Base-by-base conservation (phyloP, 805 yeast genomes). In the Schwanniomyces occidentalis region DNA sequence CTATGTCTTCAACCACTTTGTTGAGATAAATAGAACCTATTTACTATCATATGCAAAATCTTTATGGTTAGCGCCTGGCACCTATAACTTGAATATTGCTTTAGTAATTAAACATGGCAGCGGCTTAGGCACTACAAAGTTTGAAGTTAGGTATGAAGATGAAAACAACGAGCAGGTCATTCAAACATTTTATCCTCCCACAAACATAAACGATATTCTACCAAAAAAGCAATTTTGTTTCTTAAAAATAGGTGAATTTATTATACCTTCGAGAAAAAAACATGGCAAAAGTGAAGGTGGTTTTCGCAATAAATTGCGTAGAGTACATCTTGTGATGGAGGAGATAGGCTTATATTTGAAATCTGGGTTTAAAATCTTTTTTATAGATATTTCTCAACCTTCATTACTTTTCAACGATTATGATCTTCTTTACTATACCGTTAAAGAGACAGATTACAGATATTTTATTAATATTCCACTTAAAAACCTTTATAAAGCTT, bases 41-140 rank as follows among this genome's bases (percentile, higher is more conserved):
- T 51, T 73, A 18, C 58, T 75, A 12, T 71, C 75, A 13, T 74
- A 70, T 40, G 45, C 58, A 9, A 75, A 75, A 40, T 51, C 58
- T 1, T 48, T 75, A 5, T 67, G 73, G 64, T 49, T 76, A 14
- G 54, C 75, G 1, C 72, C 75, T 0, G 82, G 78, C 3, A 48
- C 51, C 9, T 76, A 76, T 49, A 75, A 75, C 42, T 49, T 76
- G 18, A 68, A 75, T 27, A 66, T 75, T 32, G 82, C 78, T 0
- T 49, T 76, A 16, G 72, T 75, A 5, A 58, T 76, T n/a, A 73
- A 74, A 33, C 70, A 72, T 40, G 76, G 75, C 1, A 59, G 65
- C 34, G 85, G 85, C 0, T 52, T 80, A 17, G 83, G 82, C 2
- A 77, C 82, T 10, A 75, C 80, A 12, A 69, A 70, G 44, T 78